Evolutionary conservation across 116 monocot genomes (phyloP).

Genomic region (Zostera marina): DNA sequence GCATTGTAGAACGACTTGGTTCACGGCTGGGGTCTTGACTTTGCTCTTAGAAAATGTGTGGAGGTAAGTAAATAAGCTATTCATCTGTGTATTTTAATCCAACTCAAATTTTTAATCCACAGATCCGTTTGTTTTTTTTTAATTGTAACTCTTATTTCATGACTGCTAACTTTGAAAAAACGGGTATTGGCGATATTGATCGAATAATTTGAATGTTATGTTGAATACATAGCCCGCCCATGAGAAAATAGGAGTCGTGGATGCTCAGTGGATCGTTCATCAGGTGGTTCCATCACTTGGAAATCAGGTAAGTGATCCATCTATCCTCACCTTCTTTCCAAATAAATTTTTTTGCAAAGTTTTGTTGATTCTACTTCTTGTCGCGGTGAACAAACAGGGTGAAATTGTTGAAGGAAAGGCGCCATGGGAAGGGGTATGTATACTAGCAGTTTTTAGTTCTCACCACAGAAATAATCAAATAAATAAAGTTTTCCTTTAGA

Average conservation of each 20-base stretch:
- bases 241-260: conserved; percentile 84
- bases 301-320: conserved; percentile 32
- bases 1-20: conserved; percentile 64
- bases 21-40: conserved; percentile 93
- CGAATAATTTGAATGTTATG: too few species aligned
- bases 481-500: not conserved
- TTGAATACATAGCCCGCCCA: conserved; percentile 8
- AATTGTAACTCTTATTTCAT: not conserved
- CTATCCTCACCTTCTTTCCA: not conserved
- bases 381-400: conserved; percentile 16
- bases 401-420: conserved; percentile 23
- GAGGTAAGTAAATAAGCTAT: conserved; percentile 51
- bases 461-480: too few species aligned
- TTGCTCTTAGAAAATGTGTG: conserved; percentile 63
- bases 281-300: conserved; percentile 51
- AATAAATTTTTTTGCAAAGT: not conserved
- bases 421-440: conserved; percentile 52
- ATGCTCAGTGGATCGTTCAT: conserved; percentile 85
- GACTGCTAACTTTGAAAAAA: not conserved
- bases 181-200: not conserved
- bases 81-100: not conserved
- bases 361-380: not conserved
- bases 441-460: not conserved
- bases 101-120: not conserved
- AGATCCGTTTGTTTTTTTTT: not conserved